Base-by-base conservation (phyloP, 306 rosid species). In the Trichosanthes cucumerina region DNA sequence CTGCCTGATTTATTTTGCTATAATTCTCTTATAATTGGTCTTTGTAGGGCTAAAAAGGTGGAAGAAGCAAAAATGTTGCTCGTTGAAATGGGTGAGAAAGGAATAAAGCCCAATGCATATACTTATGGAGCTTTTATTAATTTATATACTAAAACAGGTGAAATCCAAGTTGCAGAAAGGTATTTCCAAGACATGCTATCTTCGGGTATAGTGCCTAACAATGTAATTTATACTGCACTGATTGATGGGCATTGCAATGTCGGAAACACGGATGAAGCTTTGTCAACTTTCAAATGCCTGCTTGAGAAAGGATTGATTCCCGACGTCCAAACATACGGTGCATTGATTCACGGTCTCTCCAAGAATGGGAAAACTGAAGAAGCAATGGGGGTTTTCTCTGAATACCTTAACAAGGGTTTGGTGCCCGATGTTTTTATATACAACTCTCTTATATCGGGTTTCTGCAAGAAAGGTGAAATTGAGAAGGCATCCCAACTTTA, bases 101-200 rank as follows among this genome's bases (percentile, higher is more conserved):
- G 90, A 64, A 64, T 87, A 47, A 77, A 66, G 73, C 90, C 88
- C 26, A 85, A 83, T 81, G 86, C 65, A 68, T 81, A 81, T 76
- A 85, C 90, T 7, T 87, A 81, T 62, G 90, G 88, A 52, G 80
- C 87, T 77, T 87, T 85, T 58, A 75, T 87, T 46, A 78, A 78
- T 43, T 84, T 82, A 8, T 79, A 81, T 54, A 12, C 71, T 74
- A 87, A 81, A 65, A 79, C 28, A 12, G 84, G 87, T 53, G 53
- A 85, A 49, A 81, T 83, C 84, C 75, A 77, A 79, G 70, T 81
- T 21, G 90, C 88, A 36, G 79, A 81, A 36, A 39, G 78, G 54
- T 83, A 81, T 75, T 87, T 87, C 63, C 23, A 78, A 26, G 84
- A 85, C 77, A 87, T 87, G 87, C 52, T 87, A 69, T 78, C 53